Evolutionary conservation across 2,329 filamentous ascomycete species (phyloP).

Genomic region (Fusarium xyrophilum): DNA sequence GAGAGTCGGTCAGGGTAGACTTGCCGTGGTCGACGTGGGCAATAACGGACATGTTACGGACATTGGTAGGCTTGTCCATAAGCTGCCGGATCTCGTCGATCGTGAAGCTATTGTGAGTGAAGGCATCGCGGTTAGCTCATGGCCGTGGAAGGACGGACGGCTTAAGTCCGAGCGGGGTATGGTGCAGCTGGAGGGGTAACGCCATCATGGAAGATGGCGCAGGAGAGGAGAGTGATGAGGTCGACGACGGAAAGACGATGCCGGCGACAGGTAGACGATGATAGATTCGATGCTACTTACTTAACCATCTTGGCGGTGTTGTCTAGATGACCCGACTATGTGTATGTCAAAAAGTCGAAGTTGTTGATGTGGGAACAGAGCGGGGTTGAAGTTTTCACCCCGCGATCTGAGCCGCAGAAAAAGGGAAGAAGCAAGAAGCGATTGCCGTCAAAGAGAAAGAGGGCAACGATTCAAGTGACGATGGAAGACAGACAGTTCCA

Average conservation of each 20-base stretch:
- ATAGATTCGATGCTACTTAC: constrained; percentile 67
- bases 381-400: constrained; percentile 55
- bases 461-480: constrained; percentile 44
- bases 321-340: constrained; percentile 53
- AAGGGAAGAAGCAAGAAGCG: constrained; percentile 41
- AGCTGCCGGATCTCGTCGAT: constrained; percentile 86
- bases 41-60: constrained; percentile 99
- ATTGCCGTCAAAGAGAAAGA: constrained; percentile 35
- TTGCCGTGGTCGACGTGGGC: constrained; percentile 99
- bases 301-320: constrained; percentile 99
- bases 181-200: constrained; percentile 7
- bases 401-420: constrained; percentile 45
- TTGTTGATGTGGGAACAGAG: constrained; percentile 50
- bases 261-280: not conserved
- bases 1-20: constrained; percentile 98
- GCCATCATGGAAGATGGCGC: not conserved
- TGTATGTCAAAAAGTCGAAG: constrained; percentile 46
- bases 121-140: constrained; percentile 57
- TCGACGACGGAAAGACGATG: not conserved
- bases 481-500: constrained; percentile 50
- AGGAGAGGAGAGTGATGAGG: constrained; percentile 6
- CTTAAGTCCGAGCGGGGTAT: constrained; percentile 53
- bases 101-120: constrained; percentile 78
- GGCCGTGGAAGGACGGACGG: constrained; percentile 21
- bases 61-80: constrained; percentile 81